Conservation (phyloP, 2,329 filamentous ascomycete species). For the Microdochium trichocladiopsis region DNA sequence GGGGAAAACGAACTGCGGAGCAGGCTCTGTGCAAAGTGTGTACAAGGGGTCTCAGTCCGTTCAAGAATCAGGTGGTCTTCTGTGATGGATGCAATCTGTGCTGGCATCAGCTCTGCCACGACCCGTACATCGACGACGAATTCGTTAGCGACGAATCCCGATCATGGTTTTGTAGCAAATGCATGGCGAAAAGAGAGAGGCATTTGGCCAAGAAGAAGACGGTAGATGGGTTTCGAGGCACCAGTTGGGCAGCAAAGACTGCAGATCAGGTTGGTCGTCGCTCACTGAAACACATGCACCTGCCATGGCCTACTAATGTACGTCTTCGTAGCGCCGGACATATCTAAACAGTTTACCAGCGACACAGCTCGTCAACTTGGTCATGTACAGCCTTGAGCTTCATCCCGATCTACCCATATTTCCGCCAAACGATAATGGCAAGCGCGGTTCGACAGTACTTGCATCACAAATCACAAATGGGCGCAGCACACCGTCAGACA, state of each 20-base stretch:
- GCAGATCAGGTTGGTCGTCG: conserved; percentile 27
- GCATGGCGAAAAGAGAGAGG: conserved; percentile 40
- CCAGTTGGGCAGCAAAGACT: conserved; percentile 30
- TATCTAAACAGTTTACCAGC: conserved; percentile 58
- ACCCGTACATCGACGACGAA: conserved; percentile 64
- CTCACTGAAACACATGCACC: not conserved
- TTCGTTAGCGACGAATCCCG: conserved; percentile 59
- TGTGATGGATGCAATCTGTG: conserved; percentile 74
- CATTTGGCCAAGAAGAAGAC: conserved; percentile 31
- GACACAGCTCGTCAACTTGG: conserved; percentile 54
- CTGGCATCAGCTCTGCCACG: conserved; percentile 79
- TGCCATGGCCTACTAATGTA: conserved; percentile 5
- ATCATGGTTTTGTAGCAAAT: conserved; percentile 66
- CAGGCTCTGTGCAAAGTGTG: conserved; percentile 65
- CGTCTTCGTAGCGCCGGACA: conserved; percentile 41
- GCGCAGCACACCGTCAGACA: conserved; percentile 24
- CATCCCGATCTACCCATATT: conserved; percentile 64
- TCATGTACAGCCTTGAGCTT: conserved; percentile 53
- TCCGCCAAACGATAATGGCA: conserved; percentile 21
- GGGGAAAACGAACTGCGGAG: conserved; percentile 54
- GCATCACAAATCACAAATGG: conserved; percentile 11
- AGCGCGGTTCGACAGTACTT: conserved; percentile 14
- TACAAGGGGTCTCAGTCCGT: conserved; percentile 62
- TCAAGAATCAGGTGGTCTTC: conserved; percentile 76
- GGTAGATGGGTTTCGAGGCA: conserved; percentile 21